phyloP scores from a whole-genome alignment of 169 alveolate species.

The Theileria parva region DNA sequence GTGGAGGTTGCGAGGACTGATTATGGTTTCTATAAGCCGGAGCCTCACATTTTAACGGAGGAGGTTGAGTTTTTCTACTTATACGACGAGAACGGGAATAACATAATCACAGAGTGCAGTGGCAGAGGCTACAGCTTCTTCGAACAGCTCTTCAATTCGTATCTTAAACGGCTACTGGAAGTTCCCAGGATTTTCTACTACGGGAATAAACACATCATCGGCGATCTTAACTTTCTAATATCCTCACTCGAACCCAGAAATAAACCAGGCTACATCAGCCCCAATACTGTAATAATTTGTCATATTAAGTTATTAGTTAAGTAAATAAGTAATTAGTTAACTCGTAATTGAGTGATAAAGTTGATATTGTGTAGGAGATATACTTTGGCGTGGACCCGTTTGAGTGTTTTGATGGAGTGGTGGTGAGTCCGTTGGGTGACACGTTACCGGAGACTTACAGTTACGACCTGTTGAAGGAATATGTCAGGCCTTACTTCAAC shows the following conservation, averaged over 20 bases:
- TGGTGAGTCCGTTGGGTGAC: constrained; percentile 72
- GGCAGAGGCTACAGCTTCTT: neutral
- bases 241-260: constrained; percentile 11
- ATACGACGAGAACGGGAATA: neutral
- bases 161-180: constrained; percentile 1
- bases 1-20: too few species aligned
- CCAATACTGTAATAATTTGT: constrained; percentile 22
- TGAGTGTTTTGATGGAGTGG: constrained; percentile 67
- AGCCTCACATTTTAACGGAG: neutral
- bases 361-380: constrained; percentile 49
- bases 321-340: too few species aligned
- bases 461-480: constrained; percentile 70
- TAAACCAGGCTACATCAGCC: constrained; percentile 50
- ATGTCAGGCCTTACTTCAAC: constrained; percentile 66
- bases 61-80: neutral
- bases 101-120: neutral
- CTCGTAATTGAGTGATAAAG: too few species aligned
- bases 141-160: neutral
- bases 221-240: constrained; percentile 46
- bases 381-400: constrained; percentile 72
- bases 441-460: constrained; percentile 72
- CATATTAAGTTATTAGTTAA: too few species aligned
- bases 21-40: neutral
- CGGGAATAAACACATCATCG: constrained; percentile 35
- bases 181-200: constrained; percentile 22